A percentile compares a stretch with the other conserved stretches of the same genome.
phyloP scores from a whole-genome alignment of 148 eudicot genomes.

The Hydrangea macrophylla region DNA sequence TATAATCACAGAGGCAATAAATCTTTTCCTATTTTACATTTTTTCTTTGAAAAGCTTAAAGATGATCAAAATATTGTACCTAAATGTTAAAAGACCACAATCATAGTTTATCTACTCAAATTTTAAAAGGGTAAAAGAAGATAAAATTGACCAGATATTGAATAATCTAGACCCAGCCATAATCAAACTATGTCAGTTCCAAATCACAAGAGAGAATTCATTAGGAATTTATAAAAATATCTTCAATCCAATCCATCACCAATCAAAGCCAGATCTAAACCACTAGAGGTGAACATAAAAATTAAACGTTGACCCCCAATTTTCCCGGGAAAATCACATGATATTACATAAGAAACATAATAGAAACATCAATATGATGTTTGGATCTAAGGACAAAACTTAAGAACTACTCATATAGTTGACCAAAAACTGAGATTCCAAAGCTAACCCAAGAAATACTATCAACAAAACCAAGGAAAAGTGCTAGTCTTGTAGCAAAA shows the following conservation, averaged over 20 bases:
- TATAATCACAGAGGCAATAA: background rate
- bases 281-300: background rate
- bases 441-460: background rate
- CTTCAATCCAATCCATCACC: slow-evolving; percentile 3
- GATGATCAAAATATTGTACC: background rate
- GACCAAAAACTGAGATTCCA: background rate
- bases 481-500: background rate
- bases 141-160: too few species aligned
- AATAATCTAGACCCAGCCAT: background rate
- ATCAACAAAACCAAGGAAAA: background rate
- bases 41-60: background rate
- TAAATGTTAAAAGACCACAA: background rate
- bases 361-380: background rate
- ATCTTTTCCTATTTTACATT: too few species aligned
- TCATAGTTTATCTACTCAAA: background rate
- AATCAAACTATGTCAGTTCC: background rate
- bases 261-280: slow-evolving; percentile 3
- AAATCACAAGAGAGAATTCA: background rate
- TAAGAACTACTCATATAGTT: background rate
- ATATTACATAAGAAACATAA: too few species aligned
- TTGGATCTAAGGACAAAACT: background rate
- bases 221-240: background rate
- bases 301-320: background rate
- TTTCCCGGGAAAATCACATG: background rate
- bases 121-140: too few species aligned